Evolutionary conservation across 179 eudicot genomes (phyloP).

Genomic region (Patellifolia procumbens): DNA sequence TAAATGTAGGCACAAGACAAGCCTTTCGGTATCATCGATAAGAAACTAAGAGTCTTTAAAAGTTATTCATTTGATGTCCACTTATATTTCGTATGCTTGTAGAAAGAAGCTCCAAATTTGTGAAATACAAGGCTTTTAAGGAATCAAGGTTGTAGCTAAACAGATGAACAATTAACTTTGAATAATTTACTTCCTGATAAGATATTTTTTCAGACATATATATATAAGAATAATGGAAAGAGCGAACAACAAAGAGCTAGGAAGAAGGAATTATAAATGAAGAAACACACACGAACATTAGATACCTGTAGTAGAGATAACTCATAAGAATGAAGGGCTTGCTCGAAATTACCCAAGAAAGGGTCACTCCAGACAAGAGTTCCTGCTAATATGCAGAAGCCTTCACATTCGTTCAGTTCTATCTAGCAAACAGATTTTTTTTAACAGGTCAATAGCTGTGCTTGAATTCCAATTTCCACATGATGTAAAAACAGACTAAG

Average conservation of each 20-base stretch:
- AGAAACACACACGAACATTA: not conserved
- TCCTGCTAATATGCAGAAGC: conserved; percentile 58
- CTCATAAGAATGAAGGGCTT: conserved; percentile 64
- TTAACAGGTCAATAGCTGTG: conserved; percentile 7
- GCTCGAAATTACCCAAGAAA: conserved; percentile 46
- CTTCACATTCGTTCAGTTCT: conserved; percentile 81
- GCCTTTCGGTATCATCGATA: not conserved
- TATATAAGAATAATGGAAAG: not conserved
- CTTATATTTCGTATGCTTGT: not conserved
- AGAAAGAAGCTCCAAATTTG: conserved; percentile 2
- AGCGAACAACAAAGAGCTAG: conserved; percentile 22
- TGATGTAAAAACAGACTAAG: conserved; percentile 8
- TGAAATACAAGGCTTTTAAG: not conserved
- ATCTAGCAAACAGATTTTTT: conserved; percentile 52
- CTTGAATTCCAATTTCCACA: conserved; percentile 19
- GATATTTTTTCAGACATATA: not conserved
- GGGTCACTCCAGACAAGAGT: conserved; percentile 82
- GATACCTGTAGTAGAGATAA: conserved; percentile 64
- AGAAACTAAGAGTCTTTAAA: not conserved
- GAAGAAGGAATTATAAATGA: not conserved
- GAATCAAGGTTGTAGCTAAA: not conserved
- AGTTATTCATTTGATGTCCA: not conserved
- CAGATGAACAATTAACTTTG: not conserved
- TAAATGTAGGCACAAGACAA: not conserved
- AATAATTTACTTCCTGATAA: not conserved